Evolutionary conservation across 2,329 filamentous ascomycete species (phyloP), one percentile per base, ranked within the genome.

Genomic region (Aspergillus jensenii): DNA sequence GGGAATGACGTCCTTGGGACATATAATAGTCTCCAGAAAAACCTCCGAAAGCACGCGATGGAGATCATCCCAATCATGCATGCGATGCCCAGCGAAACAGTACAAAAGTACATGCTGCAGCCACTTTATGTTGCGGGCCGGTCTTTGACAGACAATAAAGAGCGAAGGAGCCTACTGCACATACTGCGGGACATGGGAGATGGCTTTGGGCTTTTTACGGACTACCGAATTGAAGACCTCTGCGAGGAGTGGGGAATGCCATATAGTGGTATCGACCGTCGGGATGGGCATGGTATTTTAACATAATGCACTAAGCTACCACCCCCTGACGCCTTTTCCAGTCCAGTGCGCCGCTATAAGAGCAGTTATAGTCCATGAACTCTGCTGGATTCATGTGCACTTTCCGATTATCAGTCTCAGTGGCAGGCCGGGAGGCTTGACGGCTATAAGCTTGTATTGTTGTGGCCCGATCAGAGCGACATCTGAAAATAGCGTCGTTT

Each of bases 391-490:
- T 56, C 47, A 51, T 56, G 0, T 33, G 31, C 17, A 52, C 25
- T 56, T 67, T 68, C 8, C 61, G 69, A 23, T 64, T 68, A 0
- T 65, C 67, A 33, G 67, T 62, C 9, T 71, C 74, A 0, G 74
- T 76, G 0, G 71, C 76, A 3, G 76, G 74, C 51, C 65, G 73
- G 4, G 75, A 76, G 2, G 74, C 68, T 46, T 80, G 72, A n/a
- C 78, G 72, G 58, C 75, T 79, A 47, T 78, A 79, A 7, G 62
- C 60, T 57, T 80, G 78, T 9, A 80, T 77, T 31, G 77, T 56
- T 17, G 65, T 75, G 0, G 75, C 76, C 35, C 78, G 68, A 19
- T 74, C 70, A 59, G 74, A 73, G 4, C 75, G 64, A 12, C 65
- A 69, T 27, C 58, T n/a, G 69, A 56, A 65, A 35, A 70, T 62